Percentiles rank a stretch among this genome's conserved stretches.
These are phyloP conservation scores for Fusarium pseudocircinatum DNA, from an alignment of 2,329 filamentous ascomycete species.

Conservation along the genomic window DNA sequence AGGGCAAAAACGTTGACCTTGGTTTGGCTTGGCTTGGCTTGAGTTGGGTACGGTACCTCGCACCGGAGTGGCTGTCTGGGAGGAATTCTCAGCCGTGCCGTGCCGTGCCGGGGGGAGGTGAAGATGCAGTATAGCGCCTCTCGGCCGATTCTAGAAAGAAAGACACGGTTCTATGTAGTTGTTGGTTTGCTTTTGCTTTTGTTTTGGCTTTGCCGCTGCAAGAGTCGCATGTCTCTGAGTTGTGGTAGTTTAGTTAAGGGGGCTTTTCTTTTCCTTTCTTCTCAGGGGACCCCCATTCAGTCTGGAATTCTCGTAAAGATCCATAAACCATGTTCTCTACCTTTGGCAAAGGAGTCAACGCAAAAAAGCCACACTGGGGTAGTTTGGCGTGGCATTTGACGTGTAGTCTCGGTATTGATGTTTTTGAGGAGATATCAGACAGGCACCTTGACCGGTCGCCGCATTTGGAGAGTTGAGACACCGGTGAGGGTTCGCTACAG, in stretches of 20 bases:
- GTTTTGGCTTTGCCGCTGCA: not conserved
- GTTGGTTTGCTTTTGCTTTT: not conserved
- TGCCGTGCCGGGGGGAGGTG: conserved; percentile 2
- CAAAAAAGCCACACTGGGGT: conserved; percentile 1
- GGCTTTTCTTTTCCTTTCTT: not conserved
- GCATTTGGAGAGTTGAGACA: conserved; percentile 2
- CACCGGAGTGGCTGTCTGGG: not conserved
- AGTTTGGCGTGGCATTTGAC: not conserved
- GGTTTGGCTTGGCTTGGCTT: not conserved
- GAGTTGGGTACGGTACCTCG: not conserved
- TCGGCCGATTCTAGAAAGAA: conserved; percentile 11
- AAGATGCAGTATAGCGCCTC: not conserved
- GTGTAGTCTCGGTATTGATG: not conserved
- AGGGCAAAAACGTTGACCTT: not conserved
- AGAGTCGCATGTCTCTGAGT: conserved; percentile 15
- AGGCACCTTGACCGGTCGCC: conserved; percentile 4
- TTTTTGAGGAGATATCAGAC: not conserved
- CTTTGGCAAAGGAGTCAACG: not conserved
- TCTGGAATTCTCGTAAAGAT: conserved; percentile 5
- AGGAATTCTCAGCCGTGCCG: conserved; percentile 21
- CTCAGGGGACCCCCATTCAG: not conserved
- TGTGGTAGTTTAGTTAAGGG: conserved; percentile 11
- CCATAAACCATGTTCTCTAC: not conserved
- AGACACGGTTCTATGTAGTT: conserved; percentile 16
- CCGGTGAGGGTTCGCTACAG: conserved; percentile 10